phyloP scores from a whole-genome alignment of 179 eudicot species.

The Patellifolia procumbens region DNA sequence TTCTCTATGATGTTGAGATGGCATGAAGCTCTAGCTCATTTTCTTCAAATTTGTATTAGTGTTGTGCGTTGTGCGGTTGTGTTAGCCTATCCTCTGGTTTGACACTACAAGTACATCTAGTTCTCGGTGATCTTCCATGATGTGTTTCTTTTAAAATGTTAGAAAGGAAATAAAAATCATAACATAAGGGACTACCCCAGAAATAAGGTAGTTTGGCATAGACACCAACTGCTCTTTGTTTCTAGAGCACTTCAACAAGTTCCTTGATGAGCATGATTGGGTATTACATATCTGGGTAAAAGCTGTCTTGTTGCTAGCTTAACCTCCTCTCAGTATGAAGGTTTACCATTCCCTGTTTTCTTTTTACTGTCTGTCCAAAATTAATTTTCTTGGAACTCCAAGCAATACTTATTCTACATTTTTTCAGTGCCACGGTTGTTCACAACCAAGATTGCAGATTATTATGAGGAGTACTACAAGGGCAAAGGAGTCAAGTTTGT shows the following conservation, averaged over 20 bases:
- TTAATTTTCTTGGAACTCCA: not conserved
- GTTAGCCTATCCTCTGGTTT: not conserved
- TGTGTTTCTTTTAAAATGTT: not conserved
- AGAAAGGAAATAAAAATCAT: not conserved
- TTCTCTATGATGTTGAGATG: not conserved
- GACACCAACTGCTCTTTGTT: no score
- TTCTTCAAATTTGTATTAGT: not conserved
- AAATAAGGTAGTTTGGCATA: not conserved
- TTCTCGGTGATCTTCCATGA: not conserved
- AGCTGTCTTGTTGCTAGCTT: not conserved
- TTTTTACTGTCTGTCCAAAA: not conserved
- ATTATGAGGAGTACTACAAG: slow-evolving; percentile 82
- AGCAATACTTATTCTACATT: slow-evolving; percentile 9
- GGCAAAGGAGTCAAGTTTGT: slow-evolving; percentile 80
- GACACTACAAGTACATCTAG: not conserved
- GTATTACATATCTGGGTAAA: not conserved
- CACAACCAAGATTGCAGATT: slow-evolving; percentile 85
- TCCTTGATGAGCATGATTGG: not conserved
- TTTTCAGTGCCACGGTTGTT: slow-evolving; percentile 90
- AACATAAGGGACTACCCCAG: not conserved
- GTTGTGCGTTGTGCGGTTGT: no score
- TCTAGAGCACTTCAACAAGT: no score
- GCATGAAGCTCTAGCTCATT: not conserved
- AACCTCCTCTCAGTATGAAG: not conserved
- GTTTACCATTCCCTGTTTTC: not conserved